Percentiles rank a stretch among this genome's conserved stretches.
Conservation (phyloP, 768 basidiomycete genomes). For the Chalciporus chontae region DNA sequence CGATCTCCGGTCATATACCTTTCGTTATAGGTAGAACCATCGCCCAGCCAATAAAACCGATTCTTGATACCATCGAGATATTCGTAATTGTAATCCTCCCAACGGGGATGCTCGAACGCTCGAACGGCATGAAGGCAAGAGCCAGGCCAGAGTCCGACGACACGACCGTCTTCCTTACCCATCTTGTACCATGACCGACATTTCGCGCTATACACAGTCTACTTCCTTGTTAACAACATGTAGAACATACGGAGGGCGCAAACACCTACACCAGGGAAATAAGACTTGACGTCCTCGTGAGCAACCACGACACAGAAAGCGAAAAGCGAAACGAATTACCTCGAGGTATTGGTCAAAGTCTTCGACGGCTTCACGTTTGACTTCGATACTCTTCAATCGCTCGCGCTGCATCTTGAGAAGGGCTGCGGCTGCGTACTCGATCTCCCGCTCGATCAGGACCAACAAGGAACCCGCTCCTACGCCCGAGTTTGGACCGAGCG, state of each 20-base stretch:
- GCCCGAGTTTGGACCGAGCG: slow-evolving; percentile 53
- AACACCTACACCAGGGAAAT: slow-evolving; percentile 13
- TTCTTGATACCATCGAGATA: slow-evolving; percentile 41
- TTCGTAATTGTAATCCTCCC: slow-evolving; percentile 63
- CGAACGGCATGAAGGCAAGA: slow-evolving; percentile 50
- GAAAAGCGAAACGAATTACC: slow-evolving; percentile 23
- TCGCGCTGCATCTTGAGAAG: slow-evolving; percentile 62
- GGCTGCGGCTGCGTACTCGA: slow-evolving; percentile 53
- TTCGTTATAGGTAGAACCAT: slow-evolving; percentile 56
- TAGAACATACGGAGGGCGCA: neutral
- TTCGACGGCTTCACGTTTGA: slow-evolving; percentile 53
- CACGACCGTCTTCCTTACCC: slow-evolving; percentile 51
- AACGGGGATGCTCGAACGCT: slow-evolving; percentile 51
- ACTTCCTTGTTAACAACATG: slow-evolving; percentile 3
- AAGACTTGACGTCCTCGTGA: slow-evolving; percentile 8
- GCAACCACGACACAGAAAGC: too few relatives aligned
- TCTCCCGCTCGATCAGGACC: slow-evolving; percentile 50
- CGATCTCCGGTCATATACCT: slow-evolving; percentile 37
- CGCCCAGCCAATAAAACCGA: slow-evolving; percentile 57
- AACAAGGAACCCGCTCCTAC: slow-evolving; percentile 57
- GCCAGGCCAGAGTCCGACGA: slow-evolving; percentile 60
- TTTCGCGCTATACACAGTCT: slow-evolving; percentile 58
- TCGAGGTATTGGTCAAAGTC: slow-evolving; percentile 63
- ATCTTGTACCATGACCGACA: slow-evolving; percentile 66
- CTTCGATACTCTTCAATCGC: slow-evolving; percentile 57